Evolutionary conservation across 306 rosid species (phyloP), one percentile per base, ranked within the genome.

Genomic region (Vigna angularis): DNA sequence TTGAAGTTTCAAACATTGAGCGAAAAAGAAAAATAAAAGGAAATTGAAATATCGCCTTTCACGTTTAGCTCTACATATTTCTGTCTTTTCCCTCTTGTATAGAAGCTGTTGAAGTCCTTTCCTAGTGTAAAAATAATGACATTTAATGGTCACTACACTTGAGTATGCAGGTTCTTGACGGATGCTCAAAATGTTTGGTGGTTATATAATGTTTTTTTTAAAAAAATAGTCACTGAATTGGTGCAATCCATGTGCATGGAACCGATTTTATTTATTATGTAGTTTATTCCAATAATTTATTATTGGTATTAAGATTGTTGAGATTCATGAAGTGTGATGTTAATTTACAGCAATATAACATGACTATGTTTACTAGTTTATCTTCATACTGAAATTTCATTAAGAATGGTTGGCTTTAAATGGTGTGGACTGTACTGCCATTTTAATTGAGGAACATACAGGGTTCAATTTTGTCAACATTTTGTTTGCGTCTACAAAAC

Each of bases 131-230:
- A 53, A 18, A 44, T 26, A 30, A 64, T 65, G 12, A 47, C 24
- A 3, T 11, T 65, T 64, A 30, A 30, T 30, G 5, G 28, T 3
- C 28, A 26, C 30, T 72, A 77, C 2, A 42, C 65, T 52, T 72
- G 74, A 42, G 51, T 53, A 34, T 73, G 75, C 51, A 73, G 79
- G 75, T 73, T 66, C 63, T 30, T 66, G 79, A 80, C 14, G 74
- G 72, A 50, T 11, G n/a, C 30, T 44, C 49, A 55, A 77, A 40
- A 66, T 28, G 32, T 67, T 67, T 77, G 81, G 49, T 10, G n/a
- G 18, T 30, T 40, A 32, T 6, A 68, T 47, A 69, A 20, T 15
- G 7, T 56, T 38, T 36, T 36, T 6, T 6, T 6, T 2, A 13
- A 22, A 56, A 56, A 8, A 53, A 7, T 70, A 13, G 15, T 34